Conservation (phyloP, 768 basidiomycete species). For the Termitomyces sp. region DNA sequence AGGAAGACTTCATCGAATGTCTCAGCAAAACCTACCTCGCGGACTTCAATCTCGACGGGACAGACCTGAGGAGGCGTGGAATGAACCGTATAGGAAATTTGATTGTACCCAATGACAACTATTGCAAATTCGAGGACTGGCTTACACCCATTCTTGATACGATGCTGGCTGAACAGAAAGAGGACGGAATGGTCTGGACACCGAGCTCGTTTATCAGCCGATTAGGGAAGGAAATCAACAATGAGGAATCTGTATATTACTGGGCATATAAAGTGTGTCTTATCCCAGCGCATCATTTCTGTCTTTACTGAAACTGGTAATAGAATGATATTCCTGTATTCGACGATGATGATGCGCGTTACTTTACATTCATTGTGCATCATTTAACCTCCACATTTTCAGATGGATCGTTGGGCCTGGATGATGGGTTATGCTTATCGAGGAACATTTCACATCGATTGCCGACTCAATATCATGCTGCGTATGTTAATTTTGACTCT, state of each 20-base stretch:
- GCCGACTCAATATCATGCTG: too few species aligned
- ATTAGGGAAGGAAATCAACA: constrained; percentile 94
- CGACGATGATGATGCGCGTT: too few species aligned
- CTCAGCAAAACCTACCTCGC: constrained; percentile 94
- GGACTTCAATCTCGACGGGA: constrained; percentile 89
- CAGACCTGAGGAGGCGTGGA: constrained; percentile 79
- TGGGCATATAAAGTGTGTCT: constrained; percentile 93
- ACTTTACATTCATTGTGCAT: too few species aligned
- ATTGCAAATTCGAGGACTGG: constrained; percentile 99
- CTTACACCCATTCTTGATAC: constrained; percentile 87
- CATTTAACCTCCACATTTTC: too few species aligned
- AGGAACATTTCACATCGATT: too few species aligned
- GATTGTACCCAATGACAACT: constrained; percentile 95
- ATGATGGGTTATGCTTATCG: too few species aligned
- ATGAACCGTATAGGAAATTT: constrained; percentile 98
- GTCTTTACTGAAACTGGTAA: constrained; percentile 1
- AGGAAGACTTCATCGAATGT: constrained; percentile 99
- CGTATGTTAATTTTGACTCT: too few species aligned
- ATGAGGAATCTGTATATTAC: constrained; percentile 97
- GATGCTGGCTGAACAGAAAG: constrained; percentile 87
- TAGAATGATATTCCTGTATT: constrained; percentile 99
- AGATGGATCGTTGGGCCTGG: too few species aligned
- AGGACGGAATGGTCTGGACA: constrained; percentile 69
- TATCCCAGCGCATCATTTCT: constrained; percentile 7
- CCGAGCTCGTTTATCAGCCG: constrained; percentile 92